phyloP scores from a whole-genome alignment of 345 rosid species.

The Populus simonii region DNA sequence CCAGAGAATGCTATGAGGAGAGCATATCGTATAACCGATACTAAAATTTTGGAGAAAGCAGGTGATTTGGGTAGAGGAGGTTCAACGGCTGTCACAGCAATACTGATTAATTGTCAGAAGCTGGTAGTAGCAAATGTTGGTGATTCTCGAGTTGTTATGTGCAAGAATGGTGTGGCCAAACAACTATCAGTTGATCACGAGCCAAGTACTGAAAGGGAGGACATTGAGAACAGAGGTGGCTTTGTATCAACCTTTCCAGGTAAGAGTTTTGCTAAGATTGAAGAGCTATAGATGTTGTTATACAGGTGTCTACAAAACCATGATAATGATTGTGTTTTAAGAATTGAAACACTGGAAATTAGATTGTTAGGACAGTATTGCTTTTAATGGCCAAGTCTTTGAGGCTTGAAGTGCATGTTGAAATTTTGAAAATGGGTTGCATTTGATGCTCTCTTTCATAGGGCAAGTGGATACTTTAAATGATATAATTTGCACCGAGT shows the following conservation, averaged over 20 bases:
- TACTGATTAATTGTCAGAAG: conserved; percentile 65
- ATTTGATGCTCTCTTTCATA: background rate
- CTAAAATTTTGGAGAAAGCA: conserved; percentile 59
- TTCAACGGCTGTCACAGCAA: conserved; percentile 92
- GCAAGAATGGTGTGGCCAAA: conserved; percentile 63
- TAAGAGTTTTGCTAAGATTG: conserved; percentile 18
- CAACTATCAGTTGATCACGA: conserved; percentile 91
- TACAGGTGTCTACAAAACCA: background rate
- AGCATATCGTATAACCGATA: conserved; percentile 69
- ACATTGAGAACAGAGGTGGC: conserved; percentile 79
- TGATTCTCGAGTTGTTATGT: conserved; percentile 85
- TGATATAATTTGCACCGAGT: background rate
- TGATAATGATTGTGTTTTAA: background rate
- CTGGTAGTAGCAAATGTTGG: conserved; percentile 90
- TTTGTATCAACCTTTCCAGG: conserved; percentile 89
- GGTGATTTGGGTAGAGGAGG: conserved; percentile 81
- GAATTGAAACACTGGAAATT: background rate
- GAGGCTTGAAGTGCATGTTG: background rate
- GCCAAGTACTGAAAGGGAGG: conserved; percentile 60
- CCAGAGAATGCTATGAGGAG: conserved; percentile 68
- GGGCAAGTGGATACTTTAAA: background rate
- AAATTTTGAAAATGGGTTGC: background rate
- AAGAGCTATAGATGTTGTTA: background rate
- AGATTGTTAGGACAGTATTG: background rate
- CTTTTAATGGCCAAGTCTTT: background rate